A percentile compares a stretch with the other conserved stretches of the same genome.
Conservation (phyloP, 2,329 filamentous ascomycete genomes). For the Plectosphaerella sp. region DNA sequence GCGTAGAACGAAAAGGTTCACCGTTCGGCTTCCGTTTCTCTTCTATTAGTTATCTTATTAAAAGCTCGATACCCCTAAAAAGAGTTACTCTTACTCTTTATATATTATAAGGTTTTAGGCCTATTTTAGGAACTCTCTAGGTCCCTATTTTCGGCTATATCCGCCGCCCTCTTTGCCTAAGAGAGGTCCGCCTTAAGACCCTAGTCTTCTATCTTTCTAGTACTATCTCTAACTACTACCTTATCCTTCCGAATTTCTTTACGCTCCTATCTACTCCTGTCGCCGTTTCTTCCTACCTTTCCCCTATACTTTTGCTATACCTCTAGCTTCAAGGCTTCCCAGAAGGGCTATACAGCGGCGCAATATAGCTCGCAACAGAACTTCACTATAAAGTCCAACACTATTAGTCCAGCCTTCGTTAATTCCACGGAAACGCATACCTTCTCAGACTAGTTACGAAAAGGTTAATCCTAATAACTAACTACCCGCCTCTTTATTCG, state of each 20-base stretch:
- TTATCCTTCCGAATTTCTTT: background rate
- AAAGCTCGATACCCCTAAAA: too few species aligned
- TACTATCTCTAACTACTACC: background rate
- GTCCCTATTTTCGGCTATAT: background rate
- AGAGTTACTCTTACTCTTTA: too few species aligned
- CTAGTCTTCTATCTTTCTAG: background rate
- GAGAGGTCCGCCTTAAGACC: background rate
- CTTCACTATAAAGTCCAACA: background rate
- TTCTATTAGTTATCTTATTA: too few species aligned
- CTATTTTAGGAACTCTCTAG: background rate
- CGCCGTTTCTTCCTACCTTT: background rate
- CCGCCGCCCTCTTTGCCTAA: background rate
- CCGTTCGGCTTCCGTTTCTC: too few species aligned
- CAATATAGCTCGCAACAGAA: background rate
- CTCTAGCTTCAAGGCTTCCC: background rate
- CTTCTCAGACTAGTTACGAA: background rate
- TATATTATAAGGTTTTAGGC: too few species aligned
- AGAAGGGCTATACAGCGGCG: slow-evolving; percentile 1
- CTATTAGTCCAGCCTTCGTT: background rate
- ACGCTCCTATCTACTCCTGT: background rate
- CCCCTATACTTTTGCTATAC: background rate
- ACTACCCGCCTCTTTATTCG: background rate
- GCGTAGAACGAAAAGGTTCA: too few species aligned
- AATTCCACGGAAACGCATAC: background rate
- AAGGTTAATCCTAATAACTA: background rate